A percentile compares a stretch with the other conserved stretches of the same genome.
These are phyloP conservation scores for Musa balbisiana DNA, from an alignment of 202 grass and related monocot genomes.

Conservation along the genomic window DNA sequence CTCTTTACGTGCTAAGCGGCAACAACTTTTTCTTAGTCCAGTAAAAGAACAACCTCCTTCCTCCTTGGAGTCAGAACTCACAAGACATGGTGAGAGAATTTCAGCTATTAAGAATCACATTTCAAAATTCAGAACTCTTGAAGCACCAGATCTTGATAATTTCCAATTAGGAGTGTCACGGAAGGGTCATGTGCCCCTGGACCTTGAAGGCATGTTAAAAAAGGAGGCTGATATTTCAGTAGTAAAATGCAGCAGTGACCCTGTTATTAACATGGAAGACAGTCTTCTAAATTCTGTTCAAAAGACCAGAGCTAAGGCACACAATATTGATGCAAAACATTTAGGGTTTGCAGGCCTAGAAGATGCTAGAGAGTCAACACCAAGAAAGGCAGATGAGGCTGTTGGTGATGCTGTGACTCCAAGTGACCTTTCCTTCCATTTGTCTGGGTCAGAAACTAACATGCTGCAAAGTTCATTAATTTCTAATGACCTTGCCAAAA, in stretches of 20 bases:
- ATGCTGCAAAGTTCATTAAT: neutral
- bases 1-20: slow-evolving; percentile 41
- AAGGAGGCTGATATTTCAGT: slow-evolving; percentile 16
- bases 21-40: slow-evolving; percentile 31
- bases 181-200: slow-evolving; percentile 30
- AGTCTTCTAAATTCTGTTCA: neutral
- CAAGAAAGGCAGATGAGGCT: neutral
- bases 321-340: neutral
- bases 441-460: neutral
- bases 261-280: neutral
- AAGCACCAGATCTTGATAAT: slow-evolving; percentile 29
- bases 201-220: slow-evolving; percentile 18
- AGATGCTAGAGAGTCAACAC: neutral
- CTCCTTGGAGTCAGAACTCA: slow-evolving; percentile 37
- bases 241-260: neutral
- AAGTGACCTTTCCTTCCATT: too few relatives aligned
- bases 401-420: too few relatives aligned
- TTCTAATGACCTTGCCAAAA: slow-evolving; percentile 1
- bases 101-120: slow-evolving; percentile 36
- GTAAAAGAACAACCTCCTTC: slow-evolving; percentile 8
- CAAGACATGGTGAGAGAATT: slow-evolving; percentile 44
- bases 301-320: neutral
- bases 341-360: neutral
- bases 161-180: neutral
- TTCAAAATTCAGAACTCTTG: slow-evolving; percentile 28